phyloP scores from a whole-genome alignment of 2,329 filamentous ascomycete species.

The Rugonectria rugulosa region DNA sequence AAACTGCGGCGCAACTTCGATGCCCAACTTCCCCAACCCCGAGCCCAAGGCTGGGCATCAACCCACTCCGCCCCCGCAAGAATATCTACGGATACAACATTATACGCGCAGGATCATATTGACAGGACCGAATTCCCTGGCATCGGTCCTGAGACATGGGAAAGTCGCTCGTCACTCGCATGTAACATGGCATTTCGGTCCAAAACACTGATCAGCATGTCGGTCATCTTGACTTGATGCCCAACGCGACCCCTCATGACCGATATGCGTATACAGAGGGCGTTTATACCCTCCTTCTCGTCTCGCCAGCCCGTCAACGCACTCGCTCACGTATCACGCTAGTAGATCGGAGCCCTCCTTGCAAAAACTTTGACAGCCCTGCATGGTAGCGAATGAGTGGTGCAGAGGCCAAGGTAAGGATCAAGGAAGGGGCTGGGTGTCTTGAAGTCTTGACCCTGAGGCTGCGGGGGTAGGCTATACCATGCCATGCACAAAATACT shows the following conservation, averaged over 20 bases:
- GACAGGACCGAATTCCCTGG: no score
- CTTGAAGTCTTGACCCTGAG: slow-evolving; percentile 1
- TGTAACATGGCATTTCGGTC: slow-evolving; percentile 13
- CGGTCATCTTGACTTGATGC: slow-evolving; percentile 5
- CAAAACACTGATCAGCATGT: slow-evolving; percentile 21
- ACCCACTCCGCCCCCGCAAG: slow-evolving; percentile 19
- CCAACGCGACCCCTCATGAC: slow-evolving; percentile 12
- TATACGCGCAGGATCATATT: no score
- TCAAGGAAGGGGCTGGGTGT: slow-evolving; percentile 1
- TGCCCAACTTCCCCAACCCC: slow-evolving; percentile 34
- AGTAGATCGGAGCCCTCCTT: slow-evolving; percentile 5
- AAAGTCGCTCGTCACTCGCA: neutral
- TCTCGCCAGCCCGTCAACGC: slow-evolving; percentile 9
- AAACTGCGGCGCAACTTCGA: slow-evolving; percentile 17
- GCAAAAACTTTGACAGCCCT: slow-evolving; percentile 10
- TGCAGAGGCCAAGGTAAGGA: slow-evolving; percentile 1
- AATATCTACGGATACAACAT: no score
- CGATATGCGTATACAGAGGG: neutral
- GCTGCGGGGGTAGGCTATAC: neutral
- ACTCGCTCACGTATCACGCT: slow-evolving; percentile 14
- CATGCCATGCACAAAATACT: no score
- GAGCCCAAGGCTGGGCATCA: slow-evolving; percentile 18
- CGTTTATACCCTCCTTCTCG: slow-evolving; percentile 11
- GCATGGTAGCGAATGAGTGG: neutral
- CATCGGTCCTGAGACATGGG: neutral